Evolutionary conservation across 2,329 filamentous ascomycete species (phyloP).

Genomic region (Neocatenulostroma microsporum): DNA sequence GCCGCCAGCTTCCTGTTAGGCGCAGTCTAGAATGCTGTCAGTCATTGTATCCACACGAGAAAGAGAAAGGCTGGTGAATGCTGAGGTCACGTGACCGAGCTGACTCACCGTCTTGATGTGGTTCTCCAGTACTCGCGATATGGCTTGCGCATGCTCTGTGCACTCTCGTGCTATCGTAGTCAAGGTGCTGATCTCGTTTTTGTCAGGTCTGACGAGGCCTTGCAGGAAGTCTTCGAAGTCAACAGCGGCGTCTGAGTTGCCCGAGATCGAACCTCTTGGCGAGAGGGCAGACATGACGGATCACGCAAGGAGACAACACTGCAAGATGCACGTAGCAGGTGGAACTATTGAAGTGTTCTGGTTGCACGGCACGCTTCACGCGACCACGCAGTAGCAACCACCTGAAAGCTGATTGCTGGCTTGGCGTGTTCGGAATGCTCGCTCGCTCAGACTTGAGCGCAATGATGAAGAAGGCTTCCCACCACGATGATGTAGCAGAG

Average conservation of each 20-base stretch:
- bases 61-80: slow-evolving; percentile 4
- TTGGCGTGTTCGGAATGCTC: slow-evolving; percentile 1
- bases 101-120: slow-evolving; percentile 86
- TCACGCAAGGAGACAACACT: slow-evolving; percentile 6
- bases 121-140: slow-evolving; percentile 80
- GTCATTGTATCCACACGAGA: slow-evolving; percentile 3
- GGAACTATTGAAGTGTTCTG: too few species aligned
- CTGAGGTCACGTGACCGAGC: slow-evolving; percentile 15
- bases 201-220: slow-evolving; percentile 82
- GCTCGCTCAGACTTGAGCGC: too few species aligned
- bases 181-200: slow-evolving; percentile 93
- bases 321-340: slow-evolving; percentile 3
- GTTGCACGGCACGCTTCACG: background rate
- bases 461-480: slow-evolving; percentile 2
- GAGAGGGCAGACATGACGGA: slow-evolving; percentile 51
- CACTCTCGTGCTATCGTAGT: slow-evolving; percentile 97
- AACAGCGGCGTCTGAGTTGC: slow-evolving; percentile 69
- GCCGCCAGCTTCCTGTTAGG: slow-evolving; percentile 86
- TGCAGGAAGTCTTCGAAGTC: slow-evolving; percentile 92
- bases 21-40: slow-evolving; percentile 54
- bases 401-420: background rate
- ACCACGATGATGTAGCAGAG: slow-evolving; percentile 9
- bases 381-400: slow-evolving; percentile 2
- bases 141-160: slow-evolving; percentile 88
- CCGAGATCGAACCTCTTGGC: slow-evolving; percentile 28